phyloP scores from a whole-genome alignment of 768 basidiomycete species.

The Chalciporus chontae region DNA sequence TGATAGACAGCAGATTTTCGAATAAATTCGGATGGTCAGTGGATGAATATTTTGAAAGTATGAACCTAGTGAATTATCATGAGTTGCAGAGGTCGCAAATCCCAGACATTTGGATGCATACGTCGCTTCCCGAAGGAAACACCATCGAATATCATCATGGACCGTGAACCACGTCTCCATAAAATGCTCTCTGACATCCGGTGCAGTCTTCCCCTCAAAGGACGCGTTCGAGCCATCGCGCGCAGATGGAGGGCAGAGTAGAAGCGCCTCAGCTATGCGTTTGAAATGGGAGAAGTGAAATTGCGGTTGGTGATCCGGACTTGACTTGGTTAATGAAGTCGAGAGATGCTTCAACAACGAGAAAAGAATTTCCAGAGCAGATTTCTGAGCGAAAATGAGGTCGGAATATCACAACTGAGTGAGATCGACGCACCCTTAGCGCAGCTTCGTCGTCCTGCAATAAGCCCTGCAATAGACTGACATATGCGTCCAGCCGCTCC shows the following conservation, averaged over 20 bases:
- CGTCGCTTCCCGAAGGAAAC: conserved; percentile 80
- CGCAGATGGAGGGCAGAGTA: conserved; percentile 56
- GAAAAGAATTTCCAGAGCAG: conserved; percentile 71
- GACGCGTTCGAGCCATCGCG: conserved; percentile 20
- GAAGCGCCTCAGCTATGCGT: conserved; percentile 55
- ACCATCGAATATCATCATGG: conserved; percentile 84
- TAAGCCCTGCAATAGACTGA: conserved; percentile 63
- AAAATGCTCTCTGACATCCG: conserved; percentile 62
- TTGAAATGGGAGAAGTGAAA: conserved; percentile 68
- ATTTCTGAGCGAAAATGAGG: conserved; percentile 43
- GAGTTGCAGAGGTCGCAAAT: background rate
- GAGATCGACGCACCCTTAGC: conserved; percentile 55
- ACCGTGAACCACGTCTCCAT: conserved; percentile 71
- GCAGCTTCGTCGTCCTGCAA: conserved; percentile 74
- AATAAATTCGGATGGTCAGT: conserved; percentile 36
- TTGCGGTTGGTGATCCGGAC: conserved; percentile 49
- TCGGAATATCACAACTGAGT: background rate
- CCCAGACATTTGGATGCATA: conserved; percentile 29
- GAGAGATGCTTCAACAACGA: conserved; percentile 77
- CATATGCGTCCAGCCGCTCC: conserved; percentile 69
- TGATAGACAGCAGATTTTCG: conserved; percentile 57
- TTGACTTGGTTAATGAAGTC: conserved; percentile 48
- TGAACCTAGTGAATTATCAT: conserved; percentile 11
- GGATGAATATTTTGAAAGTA: conserved; percentile 25
- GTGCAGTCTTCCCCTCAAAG: conserved; percentile 41